A percentile compares a stretch with the other conserved stretches of the same genome.
phyloP scores from a whole-genome alignment of 495 filamentous ascomycete species.

The Penicillium soppii region DNA sequence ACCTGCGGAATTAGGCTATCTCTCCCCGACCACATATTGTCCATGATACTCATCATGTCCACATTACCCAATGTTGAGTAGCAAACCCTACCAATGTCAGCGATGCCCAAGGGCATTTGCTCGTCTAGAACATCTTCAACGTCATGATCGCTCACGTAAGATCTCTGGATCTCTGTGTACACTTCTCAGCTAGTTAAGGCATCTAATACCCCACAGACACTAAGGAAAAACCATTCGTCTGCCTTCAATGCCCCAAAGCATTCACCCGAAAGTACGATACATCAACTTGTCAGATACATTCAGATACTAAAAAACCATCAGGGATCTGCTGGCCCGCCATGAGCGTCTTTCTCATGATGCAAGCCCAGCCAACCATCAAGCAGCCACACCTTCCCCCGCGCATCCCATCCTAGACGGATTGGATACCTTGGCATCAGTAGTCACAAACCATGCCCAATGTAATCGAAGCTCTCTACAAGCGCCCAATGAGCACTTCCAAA shows the following conservation, averaged over 20 bases:
- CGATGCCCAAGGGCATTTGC: conserved; percentile 38
- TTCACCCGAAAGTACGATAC: conserved; percentile 42
- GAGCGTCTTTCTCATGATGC: conserved; percentile 33
- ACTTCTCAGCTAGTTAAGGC: no score
- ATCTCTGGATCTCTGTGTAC: background rate
- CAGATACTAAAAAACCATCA: conserved; percentile 4
- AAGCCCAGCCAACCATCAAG: conserved; percentile 13
- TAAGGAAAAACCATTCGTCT: conserved; percentile 44
- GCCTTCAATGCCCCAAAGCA: conserved; percentile 36
- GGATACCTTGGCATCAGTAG: conserved; percentile 36
- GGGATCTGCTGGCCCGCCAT: conserved; percentile 39
- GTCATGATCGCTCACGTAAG: conserved; percentile 46
- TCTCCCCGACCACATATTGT: background rate
- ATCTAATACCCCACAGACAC: conserved; percentile 33
- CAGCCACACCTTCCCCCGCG: conserved; percentile 20
- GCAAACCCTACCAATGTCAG: conserved; percentile 37
- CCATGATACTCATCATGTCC: background rate
- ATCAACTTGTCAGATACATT: background rate
- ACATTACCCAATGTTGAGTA: conserved; percentile 12
- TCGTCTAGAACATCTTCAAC: conserved; percentile 43
- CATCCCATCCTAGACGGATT: conserved; percentile 28
- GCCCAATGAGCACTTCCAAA: conserved; percentile 9
- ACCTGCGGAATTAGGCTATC: background rate
- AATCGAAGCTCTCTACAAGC: conserved; percentile 5
- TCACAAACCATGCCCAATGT: conserved; percentile 23